Evolutionary conservation across 2,329 filamentous ascomycete species (phyloP).

Genomic region (Bipolaris zeicola): DNA sequence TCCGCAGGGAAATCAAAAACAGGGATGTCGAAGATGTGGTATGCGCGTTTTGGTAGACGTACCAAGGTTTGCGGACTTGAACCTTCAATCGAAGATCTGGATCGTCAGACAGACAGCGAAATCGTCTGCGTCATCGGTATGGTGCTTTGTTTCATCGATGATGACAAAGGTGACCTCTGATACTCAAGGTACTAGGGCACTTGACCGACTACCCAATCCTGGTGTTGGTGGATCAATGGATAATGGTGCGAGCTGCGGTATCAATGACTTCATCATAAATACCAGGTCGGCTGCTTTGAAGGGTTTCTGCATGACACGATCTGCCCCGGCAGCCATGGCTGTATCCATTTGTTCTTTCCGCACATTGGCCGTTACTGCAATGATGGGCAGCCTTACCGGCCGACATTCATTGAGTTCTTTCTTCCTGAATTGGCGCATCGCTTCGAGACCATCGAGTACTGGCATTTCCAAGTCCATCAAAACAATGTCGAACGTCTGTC

Average conservation of each 20-base stretch:
- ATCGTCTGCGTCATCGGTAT: no score
- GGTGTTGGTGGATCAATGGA: conserved; percentile 27
- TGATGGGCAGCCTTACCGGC: conserved; percentile 35
- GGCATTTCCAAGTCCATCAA: conserved; percentile 63
- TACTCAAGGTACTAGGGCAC: conserved; percentile 24
- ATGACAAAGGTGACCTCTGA: conserved; percentile 15
- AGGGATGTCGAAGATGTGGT: neutral
- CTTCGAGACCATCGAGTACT: conserved; percentile 53
- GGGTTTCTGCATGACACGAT: conserved; percentile 46
- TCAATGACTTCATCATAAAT: conserved; percentile 42
- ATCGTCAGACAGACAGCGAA: neutral
- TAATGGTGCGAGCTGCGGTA: conserved; percentile 28
- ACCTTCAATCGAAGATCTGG: neutral
- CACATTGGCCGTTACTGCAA: conserved; percentile 49
- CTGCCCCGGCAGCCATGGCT: conserved; percentile 43
- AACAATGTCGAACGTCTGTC: conserved; percentile 38
- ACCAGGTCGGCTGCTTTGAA: conserved; percentile 45
- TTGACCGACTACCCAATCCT: conserved; percentile 11
- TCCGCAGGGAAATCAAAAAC: neutral
- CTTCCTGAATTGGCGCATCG: conserved; percentile 55
- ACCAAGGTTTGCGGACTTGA: neutral
- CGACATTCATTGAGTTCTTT: conserved; percentile 38
- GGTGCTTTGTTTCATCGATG: neutral
- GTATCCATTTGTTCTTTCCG: conserved; percentile 44
- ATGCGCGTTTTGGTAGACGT: neutral